Base-by-base conservation (phyloP, 2,329 filamentous ascomycete species). In the Fusarium nelsonii region DNA sequence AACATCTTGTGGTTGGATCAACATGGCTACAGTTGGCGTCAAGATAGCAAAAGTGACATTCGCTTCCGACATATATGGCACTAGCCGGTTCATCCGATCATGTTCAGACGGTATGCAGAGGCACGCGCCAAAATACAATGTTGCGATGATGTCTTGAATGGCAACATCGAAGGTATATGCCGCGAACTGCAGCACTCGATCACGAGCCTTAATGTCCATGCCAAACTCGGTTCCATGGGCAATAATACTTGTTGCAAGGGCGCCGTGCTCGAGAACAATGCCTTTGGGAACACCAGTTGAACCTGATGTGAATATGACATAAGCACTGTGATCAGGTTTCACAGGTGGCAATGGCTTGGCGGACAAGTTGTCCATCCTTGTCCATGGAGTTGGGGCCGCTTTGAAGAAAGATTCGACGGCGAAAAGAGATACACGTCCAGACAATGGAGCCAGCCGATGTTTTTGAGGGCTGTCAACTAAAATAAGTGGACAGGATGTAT, bases 241-340 rank as follows among this genome's bases (percentile, higher is more conserved):
- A 9, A 36, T 32, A 28, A 54, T 54, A 16, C 51, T 54, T 33
- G 51, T 52, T n/a, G 26, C 37, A 20, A 52, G 49, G 36, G 48
- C 34, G 18, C 49, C 37, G 36, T 52, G 49, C 36, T 52, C 26
- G 14, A 52, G 49, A 6, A 52, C 28, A 14, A 52, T 40, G 18
- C 49, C 49, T 37, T 52, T 52, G 18, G 49, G 49, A 23, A 32
- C 39, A 6, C 49, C 49, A 20, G 49, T 52, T 33, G 36, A 41
- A 33, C 49, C 49, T 32, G 49, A 52, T 16, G 49, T 52, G 16
- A 41, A 52, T 32, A 52, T 33, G 23, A 43, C 18, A 30, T 30
- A 52, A 52, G 49, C 49, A 30, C 28, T 32, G n/a, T 52, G 30
- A 33, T 52, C 18, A 15, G 49, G 26, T 1, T 32, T 32, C 3